Evolutionary conservation across 1,284 basidiomycete species (phyloP).

Genomic region (Exobasidium cylindrosporum): DNA sequence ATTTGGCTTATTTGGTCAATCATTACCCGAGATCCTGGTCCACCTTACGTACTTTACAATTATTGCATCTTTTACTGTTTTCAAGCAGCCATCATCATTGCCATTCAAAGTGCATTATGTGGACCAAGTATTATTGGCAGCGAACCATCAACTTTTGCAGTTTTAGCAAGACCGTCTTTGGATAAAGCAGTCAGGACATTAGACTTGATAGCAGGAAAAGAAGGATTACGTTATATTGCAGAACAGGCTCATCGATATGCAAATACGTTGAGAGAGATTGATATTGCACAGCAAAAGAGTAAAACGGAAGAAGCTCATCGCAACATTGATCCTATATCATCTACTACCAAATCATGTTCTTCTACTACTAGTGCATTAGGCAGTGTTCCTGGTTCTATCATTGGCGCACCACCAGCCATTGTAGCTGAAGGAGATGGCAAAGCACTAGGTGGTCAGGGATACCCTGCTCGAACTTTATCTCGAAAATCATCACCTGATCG

Average conservation of each 20-base stretch:
- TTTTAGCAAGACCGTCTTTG: background rate
- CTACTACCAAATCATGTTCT: no score
- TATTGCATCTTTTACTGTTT: slow-evolving; percentile 36
- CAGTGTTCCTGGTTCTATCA: background rate
- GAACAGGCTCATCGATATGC: slow-evolving; percentile 43
- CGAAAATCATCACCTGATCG: background rate
- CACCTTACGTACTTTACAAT: slow-evolving; percentile 29
- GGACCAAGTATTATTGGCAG: background rate
- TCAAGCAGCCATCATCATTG: slow-evolving; percentile 37
- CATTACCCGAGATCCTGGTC: slow-evolving; percentile 11
- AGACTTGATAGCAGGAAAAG: slow-evolving; percentile 25
- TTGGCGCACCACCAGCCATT: background rate
- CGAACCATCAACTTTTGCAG: background rate
- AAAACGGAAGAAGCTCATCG: background rate
- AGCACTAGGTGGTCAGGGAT: slow-evolving; percentile 9
- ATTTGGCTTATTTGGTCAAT: slow-evolving; percentile 13
- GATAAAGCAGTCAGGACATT: background rate
- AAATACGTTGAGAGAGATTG: slow-evolving; percentile 28
- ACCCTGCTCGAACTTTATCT: background rate
- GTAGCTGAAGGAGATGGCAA: slow-evolving; percentile 12
- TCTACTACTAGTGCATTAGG: slow-evolving; percentile 16
- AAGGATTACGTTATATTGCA: slow-evolving; percentile 30
- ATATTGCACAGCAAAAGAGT: slow-evolving; percentile 4
- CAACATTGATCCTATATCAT: background rate
- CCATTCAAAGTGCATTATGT: slow-evolving; percentile 26